A percentile compares a stretch with the other conserved stretches of the same genome.
Conservation (phyloP, 176 grass and related monocot species). For the Lolium perenne region DNA sequence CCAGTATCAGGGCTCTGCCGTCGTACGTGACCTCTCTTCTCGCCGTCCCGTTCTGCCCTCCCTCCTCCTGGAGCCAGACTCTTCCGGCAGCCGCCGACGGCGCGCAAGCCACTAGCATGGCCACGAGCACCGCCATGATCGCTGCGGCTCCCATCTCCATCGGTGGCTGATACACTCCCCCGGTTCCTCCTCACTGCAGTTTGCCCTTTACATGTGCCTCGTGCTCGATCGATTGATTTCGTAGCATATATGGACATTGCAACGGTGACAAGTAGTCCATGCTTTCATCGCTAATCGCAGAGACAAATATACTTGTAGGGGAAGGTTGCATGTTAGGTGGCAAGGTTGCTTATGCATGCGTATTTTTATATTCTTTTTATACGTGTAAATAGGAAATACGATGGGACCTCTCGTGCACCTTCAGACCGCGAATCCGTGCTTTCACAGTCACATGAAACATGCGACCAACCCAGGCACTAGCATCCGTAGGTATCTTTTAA, state of each 20-base stretch:
- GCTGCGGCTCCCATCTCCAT: too few species aligned
- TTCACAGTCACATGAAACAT: too few species aligned
- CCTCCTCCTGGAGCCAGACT: neutral
- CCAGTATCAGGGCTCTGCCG: slow-evolving; percentile 66
- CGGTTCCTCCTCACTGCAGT: too few species aligned
- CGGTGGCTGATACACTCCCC: too few species aligned
- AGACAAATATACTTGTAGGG: neutral
- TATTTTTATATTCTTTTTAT: neutral
- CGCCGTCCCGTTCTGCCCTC: neutral
- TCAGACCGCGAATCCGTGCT: neutral
- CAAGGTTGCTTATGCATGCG: neutral
- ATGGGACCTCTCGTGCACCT: neutral
- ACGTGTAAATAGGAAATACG: neutral
- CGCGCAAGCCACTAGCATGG: neutral
- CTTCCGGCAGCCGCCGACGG: too few species aligned
- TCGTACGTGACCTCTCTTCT: slow-evolving; percentile 64
- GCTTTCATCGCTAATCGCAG: neutral
- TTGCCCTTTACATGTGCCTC: neutral
- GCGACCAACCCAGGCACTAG: too few species aligned
- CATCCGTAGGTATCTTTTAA: too few species aligned
- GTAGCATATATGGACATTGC: neutral
- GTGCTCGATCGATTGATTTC: neutral
- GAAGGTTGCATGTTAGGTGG: slow-evolving; percentile 30
- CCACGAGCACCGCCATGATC: neutral
- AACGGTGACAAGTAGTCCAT: neutral